These are phyloP conservation scores for Eucalyptus globulus DNA, from an alignment of 345 rosid genomes.

Conservation along the genomic window DNA sequence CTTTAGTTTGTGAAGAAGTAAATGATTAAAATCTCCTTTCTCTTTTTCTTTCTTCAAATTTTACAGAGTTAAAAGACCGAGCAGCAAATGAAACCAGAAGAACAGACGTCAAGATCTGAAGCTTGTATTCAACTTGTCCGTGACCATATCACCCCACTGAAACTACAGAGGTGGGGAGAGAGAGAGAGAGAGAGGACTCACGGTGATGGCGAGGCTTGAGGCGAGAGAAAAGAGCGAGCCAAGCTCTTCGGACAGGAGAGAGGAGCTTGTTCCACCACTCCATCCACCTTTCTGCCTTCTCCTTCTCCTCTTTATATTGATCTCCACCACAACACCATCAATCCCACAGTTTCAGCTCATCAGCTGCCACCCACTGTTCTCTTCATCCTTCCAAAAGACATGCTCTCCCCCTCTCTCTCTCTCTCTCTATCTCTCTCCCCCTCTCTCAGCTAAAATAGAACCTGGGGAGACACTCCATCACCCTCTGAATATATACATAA, in stretches of 20 bases:
- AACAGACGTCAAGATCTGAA: not conserved
- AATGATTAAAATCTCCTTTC: not conserved
- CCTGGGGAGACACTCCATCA: not conserved
- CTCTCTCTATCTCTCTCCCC: not conserved
- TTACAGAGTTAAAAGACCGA: not conserved
- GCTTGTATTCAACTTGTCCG: not conserved
- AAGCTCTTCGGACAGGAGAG: not conserved
- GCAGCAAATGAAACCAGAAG: not conserved
- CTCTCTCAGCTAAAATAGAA: not conserved
- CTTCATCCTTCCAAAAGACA: not conserved
- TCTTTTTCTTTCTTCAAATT: not conserved
- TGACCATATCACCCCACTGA: not conserved
- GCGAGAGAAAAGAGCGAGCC: conserved; percentile 1
- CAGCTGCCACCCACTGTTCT: not conserved
- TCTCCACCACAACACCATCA: not conserved
- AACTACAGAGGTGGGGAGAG: not conserved
- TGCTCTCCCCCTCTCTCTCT: not conserved
- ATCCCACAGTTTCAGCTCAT: not conserved
- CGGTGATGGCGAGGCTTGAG: not conserved
- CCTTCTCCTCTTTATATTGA: not conserved
- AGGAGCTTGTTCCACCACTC: not conserved
- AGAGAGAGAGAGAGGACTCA: not conserved
- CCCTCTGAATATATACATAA: not conserved
- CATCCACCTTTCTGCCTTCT: not conserved
- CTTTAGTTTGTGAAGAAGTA: not conserved